These are phyloP conservation scores for Salix arbutifolia DNA, from an alignment of 345 rosid species.

Conservation along the genomic window DNA sequence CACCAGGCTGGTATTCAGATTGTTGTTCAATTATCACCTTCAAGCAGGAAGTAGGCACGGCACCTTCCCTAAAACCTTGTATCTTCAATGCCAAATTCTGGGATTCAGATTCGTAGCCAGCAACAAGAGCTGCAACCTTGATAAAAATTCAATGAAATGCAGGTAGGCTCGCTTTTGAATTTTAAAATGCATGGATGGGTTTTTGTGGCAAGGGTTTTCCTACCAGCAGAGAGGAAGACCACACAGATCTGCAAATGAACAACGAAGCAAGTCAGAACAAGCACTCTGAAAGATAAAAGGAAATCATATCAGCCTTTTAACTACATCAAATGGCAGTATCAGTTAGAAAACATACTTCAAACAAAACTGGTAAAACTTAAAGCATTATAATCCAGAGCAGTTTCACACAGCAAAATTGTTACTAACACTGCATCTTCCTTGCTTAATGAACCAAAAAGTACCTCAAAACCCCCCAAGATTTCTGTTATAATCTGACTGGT, in stretches of 20 bases:
- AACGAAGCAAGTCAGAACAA: conserved; percentile 5
- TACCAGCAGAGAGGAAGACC: conserved; percentile 56
- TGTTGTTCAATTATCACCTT: conserved; percentile 61
- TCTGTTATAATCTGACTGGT: conserved; percentile 75
- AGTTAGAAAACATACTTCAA: neutral
- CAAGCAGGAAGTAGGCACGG: conserved; percentile 59
- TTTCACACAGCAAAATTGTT: neutral
- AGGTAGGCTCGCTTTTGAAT: conserved; percentile 74
- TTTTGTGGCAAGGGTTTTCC: conserved; percentile 54
- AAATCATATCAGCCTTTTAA: too few species aligned
- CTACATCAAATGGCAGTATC: neutral
- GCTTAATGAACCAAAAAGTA: conserved; percentile 19
- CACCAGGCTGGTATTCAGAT: conserved; percentile 58
- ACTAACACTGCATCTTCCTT: neutral
- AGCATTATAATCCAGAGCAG: neutral
- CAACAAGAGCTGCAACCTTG: conserved; percentile 59
- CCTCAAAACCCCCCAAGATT: conserved; percentile 91
- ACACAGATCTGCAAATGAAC: conserved; percentile 65
- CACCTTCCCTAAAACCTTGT: conserved; percentile 53
- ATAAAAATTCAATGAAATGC: conserved; percentile 53
- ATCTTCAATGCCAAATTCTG: conserved; percentile 59
- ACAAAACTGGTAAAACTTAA: neutral
- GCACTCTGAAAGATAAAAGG: neutral
- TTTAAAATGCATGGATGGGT: conserved; percentile 67
- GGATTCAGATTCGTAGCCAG: conserved; percentile 73